Evolutionary conservation across 306 rosid species (phyloP), one percentile per base, ranked within the genome.

Genomic region (Vachellia pachyceras): DNA sequence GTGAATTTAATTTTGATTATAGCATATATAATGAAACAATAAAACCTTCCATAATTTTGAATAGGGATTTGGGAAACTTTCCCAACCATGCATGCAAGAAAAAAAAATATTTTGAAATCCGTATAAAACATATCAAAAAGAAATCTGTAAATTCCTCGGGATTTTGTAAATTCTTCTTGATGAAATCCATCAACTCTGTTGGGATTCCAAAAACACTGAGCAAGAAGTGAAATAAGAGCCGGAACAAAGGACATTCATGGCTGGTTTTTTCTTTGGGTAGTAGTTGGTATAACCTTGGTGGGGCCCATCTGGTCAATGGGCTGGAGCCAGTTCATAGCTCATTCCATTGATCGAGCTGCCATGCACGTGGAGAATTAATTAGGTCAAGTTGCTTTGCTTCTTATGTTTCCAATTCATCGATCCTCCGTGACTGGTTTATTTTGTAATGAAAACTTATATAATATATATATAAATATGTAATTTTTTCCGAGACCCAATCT

Each of bases 351-450:
- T 22, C 75, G 25, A 50, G 46, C 66, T 64, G 55, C 75, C 76
- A 67, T 58, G 63, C 90, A 89, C 88, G 86, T 89, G 90, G 67
- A 77, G 6, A 71, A 73, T 33, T 79, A 69, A 75, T 70, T 52
- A 50, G 50, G 42, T 46, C 86, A 78, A 66, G n/a, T 79, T 80
- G 78, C 29, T 73, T 66, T 66, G 54, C 25, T 55, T 52, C 63
- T 63, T 47, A 17, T 41, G 44, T 40, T 36, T 37, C 46, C 39
- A 29, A 29, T 55, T n/a, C 63, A 55, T 79, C 7, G 39, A 14
- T 35, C 44, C 15, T 65, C 20, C 42, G n/a, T 65, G 22, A 36
- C 39, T 37, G 18, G 6, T 39, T 65, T 65, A 36, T 63, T 14
- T 61, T 60, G 35, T 10, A 60, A 4, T 15, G 12, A 1, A 60